Conservation (phyloP, 1,284 basidiomycete genomes). For the Fomitopsis betulina region DNA sequence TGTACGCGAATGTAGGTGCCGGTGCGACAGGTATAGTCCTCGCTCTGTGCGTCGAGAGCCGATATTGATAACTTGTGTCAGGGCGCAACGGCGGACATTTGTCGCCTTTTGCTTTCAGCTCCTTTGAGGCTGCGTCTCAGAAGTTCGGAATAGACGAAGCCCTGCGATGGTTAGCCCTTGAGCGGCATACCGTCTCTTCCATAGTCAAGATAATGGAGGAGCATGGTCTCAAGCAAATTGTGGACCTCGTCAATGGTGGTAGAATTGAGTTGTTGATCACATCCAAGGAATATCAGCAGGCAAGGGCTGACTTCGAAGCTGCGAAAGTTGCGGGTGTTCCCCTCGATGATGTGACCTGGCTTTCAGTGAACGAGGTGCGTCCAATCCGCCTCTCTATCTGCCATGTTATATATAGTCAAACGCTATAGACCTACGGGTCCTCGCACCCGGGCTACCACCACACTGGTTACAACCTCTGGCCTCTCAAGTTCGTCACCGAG, state of each 20-base stretch:
- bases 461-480: conserved; percentile 69
- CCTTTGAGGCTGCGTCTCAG: conserved; percentile 36
- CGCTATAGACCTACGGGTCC: conserved; percentile 49
- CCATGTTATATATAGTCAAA: neutral
- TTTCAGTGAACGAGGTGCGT: conserved; percentile 44
- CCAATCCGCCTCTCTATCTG: conserved; percentile 32
- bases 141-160: conserved; percentile 51
- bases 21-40: conserved; percentile 65
- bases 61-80: conserved; percentile 18
- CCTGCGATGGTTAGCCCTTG: conserved; percentile 48
- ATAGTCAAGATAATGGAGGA: conserved; percentile 48
- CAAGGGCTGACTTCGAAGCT: conserved; percentile 43
- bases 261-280: conserved; percentile 52
- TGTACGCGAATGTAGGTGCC: conserved; percentile 44
- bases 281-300: conserved; percentile 34
- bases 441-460: conserved; percentile 46
- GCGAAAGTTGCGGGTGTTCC: conserved; percentile 52
- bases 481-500: conserved; percentile 68
- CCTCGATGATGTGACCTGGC: conserved; percentile 40
- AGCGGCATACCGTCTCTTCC: conserved; percentile 48
- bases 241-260: conserved; percentile 63
- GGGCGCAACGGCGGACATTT: conserved; percentile 80
- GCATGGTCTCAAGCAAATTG: conserved; percentile 38
- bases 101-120: conserved; percentile 44
- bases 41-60: neutral